phyloP scores from a whole-genome alignment of 805 yeast genomes.

The Candida mattraensis region DNA sequence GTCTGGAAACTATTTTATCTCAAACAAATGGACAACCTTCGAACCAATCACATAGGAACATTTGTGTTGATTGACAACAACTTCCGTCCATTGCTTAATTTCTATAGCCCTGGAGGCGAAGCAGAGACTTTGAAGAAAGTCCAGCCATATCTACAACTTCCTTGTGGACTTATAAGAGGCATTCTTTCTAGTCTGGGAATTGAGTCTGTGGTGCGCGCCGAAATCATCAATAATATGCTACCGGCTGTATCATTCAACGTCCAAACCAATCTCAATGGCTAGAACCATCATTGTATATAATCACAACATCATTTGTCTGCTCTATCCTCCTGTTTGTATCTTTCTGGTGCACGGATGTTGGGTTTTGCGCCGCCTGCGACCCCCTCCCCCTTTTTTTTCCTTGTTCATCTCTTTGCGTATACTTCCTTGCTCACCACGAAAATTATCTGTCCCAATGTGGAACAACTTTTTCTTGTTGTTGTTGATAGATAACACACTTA shows the following conservation, averaged over 20 bases:
- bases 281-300: too few relatives aligned
- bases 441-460: too few relatives aligned
- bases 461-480: too few relatives aligned
- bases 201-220: constrained; percentile 64
- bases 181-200: constrained; percentile 68
- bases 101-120: constrained; percentile 46
- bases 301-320: too few relatives aligned
- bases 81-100: constrained; percentile 53
- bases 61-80: constrained; percentile 73
- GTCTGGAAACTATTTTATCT: constrained; percentile 80
- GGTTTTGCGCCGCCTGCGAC: too few relatives aligned
- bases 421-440: too few relatives aligned
- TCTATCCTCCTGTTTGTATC: too few relatives aligned
- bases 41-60: constrained; percentile 89
- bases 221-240: constrained; percentile 45
- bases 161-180: constrained; percentile 76
- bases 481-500: too few relatives aligned
- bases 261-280: constrained; percentile 41
- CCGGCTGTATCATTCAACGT: constrained; percentile 76
- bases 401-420: too few relatives aligned
- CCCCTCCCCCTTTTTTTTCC: too few relatives aligned
- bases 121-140: constrained; percentile 46
- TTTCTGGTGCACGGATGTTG: constrained; percentile 11
- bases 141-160: constrained; percentile 60
- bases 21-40: constrained; percentile 87